Evolutionary conservation across 176 grass and related monocot genomes (phyloP).

Genomic region (sorghum (Sorghum bicolor)): DNA sequence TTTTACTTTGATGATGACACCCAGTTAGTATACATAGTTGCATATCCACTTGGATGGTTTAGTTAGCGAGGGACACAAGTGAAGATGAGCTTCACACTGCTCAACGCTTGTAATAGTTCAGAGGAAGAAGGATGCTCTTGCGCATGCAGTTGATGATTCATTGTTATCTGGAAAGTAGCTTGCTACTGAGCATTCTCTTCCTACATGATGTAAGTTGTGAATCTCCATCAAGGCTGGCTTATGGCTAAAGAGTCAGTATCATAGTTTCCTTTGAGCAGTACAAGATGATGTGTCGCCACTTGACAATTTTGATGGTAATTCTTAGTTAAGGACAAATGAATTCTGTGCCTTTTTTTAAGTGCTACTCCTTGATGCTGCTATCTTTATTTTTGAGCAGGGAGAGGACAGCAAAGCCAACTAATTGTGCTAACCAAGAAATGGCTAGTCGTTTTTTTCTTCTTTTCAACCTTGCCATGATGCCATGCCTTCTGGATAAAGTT

Average conservation of each 20-base stretch:
- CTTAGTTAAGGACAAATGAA: conserved; percentile 16
- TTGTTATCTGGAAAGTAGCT: conserved; percentile 9
- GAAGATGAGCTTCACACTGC: background rate
- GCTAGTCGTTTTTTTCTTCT: conserved; percentile 20
- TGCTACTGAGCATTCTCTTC: background rate
- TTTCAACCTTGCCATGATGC: conserved; percentile 5
- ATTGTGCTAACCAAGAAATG: conserved; percentile 35
- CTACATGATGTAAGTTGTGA: conserved; percentile 41
- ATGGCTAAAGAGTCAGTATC: conserved; percentile 20
- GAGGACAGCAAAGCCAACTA: conserved; percentile 27
- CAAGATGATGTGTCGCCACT: conserved; percentile 18
- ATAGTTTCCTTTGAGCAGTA: conserved; percentile 10
- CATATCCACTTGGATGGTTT: conserved; percentile 36
- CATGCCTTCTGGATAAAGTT: conserved; percentile 37
- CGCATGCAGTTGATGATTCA: conserved; percentile 13
- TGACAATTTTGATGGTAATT: conserved; percentile 47
- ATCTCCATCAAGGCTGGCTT: conserved; percentile 22
- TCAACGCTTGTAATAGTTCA: conserved; percentile 5
- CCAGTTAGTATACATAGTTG: conserved; percentile 17
- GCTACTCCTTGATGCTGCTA: conserved; percentile 8
- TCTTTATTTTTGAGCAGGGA: conserved; percentile 37
- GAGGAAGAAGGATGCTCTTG: background rate
- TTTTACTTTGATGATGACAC: conserved; percentile 8
- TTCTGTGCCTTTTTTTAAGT: background rate
- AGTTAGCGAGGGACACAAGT: background rate